These are phyloP conservation scores for Lasiosphaeriaceae sp. DNA, from an alignment of 495 filamentous ascomycete genomes.

Conservation along the genomic window DNA sequence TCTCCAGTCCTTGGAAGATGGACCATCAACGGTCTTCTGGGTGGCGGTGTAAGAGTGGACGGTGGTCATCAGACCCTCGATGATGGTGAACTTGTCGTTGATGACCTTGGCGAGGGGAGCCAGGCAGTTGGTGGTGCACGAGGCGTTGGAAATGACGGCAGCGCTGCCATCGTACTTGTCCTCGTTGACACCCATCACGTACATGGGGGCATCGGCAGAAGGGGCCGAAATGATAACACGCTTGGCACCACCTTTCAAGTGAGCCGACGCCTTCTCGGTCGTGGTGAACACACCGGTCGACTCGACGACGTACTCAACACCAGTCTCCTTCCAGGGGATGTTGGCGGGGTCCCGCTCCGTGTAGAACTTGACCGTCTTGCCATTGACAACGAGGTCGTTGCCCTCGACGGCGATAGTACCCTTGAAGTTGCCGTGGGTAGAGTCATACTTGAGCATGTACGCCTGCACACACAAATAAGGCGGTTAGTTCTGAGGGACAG, in stretches of 20 bases:
- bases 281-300: constrained; percentile 99
- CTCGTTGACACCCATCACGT: constrained; percentile 99
- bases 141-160: constrained; percentile 96
- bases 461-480: constrained; percentile 53
- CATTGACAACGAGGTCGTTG: constrained; percentile 81
- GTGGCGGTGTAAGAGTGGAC: constrained; percentile 99
- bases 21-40: constrained; percentile 98
- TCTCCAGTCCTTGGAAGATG: constrained; percentile 98
- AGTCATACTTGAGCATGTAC: constrained; percentile 99
- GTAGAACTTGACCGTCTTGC: constrained; percentile 96
- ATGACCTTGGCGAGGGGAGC: constrained; percentile 98
- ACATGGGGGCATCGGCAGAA: constrained; percentile 98
- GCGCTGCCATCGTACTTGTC: constrained; percentile 83
- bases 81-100: constrained; percentile 93
- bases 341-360: constrained; percentile 81
- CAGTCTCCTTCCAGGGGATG: constrained; percentile 89
- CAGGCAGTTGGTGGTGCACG: constrained; percentile 99
- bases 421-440: constrained; percentile 94
- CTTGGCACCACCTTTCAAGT: constrained; percentile 99
- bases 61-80: constrained; percentile 99
- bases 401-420: constrained; percentile 73
- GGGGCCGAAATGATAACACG: constrained; percentile 99
- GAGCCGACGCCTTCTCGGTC: constrained; percentile 87
- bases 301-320: constrained; percentile 95
- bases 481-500: constrained; percentile 12